phyloP scores from a whole-genome alignment of 495 filamentous ascomycete species.

The Hyphodiscus hymeniophilus region DNA sequence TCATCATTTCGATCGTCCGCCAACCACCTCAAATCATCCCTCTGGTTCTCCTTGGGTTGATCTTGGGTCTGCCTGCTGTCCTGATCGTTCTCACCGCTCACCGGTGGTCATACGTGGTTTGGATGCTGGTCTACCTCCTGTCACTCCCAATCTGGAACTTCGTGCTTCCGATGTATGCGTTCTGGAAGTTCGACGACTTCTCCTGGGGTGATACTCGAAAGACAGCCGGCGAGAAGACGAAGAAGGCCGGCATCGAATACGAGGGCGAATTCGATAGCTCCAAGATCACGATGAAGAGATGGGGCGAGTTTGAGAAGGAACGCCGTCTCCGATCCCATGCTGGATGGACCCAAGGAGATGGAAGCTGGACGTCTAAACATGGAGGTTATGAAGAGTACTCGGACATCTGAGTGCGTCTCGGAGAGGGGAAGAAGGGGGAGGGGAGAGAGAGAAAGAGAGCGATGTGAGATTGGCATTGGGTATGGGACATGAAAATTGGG shows the following conservation, averaged over 20 bases:
- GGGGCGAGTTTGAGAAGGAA: constrained; percentile 90
- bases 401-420: constrained; percentile 9
- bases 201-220: constrained; percentile 98
- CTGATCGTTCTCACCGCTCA: constrained; percentile 96
- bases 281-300: constrained; percentile 97
- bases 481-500: too few relatives aligned
- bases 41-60: constrained; percentile 79
- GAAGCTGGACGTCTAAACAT: constrained; percentile 4
- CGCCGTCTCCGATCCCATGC: constrained; percentile 15
- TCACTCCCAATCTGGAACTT: constrained; percentile 98
- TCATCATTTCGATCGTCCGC: constrained; percentile 76
- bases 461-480: too few relatives aligned
- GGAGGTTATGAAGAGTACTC: constrained; percentile 20
- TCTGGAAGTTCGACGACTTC: constrained; percentile 99
- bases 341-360: constrained; percentile 15
- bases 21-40: constrained; percentile 89
- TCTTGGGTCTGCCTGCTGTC: constrained; percentile 87
- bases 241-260: constrained; percentile 68
- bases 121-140: constrained; percentile 94
- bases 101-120: constrained; percentile 83
- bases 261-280: constrained; percentile 97
- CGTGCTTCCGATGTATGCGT: constrained; percentile 86
- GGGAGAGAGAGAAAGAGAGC: not conserved
- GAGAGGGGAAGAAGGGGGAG: not conserved
- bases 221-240: constrained; percentile 82